These are phyloP conservation scores for Colletotrichum simmondsii DNA, from an alignment of 2,329 filamentous ascomycete genomes.

Conservation along the genomic window DNA sequence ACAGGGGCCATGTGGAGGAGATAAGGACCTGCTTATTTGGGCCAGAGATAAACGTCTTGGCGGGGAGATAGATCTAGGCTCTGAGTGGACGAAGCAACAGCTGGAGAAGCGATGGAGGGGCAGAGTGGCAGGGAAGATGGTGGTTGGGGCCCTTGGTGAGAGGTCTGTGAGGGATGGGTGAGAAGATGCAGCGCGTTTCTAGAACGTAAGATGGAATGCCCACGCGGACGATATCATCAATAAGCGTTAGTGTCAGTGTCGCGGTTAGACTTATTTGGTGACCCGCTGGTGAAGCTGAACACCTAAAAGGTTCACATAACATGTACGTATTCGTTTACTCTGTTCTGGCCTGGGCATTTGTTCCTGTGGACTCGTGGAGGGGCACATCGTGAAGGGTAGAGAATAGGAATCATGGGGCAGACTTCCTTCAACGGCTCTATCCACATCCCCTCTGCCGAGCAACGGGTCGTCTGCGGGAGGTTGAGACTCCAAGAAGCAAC, in stretches of 20 bases:
- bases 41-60: constrained; percentile 34
- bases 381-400: neutral
- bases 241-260: constrained; percentile 12
- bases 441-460: neutral
- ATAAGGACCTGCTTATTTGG: constrained; percentile 34
- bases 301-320: constrained; percentile 30
- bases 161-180: neutral
- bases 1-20: constrained; percentile 28
- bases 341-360: neutral
- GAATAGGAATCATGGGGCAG: neutral
- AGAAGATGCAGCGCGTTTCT: constrained; percentile 24
- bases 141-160: constrained; percentile 2
- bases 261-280: constrained; percentile 2
- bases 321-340: constrained; percentile 7
- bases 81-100: constrained; percentile 17
- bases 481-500: constrained; percentile 17
- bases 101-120: neutral
- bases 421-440: constrained; percentile 1
- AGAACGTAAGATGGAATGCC: constrained; percentile 26
- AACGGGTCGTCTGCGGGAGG: constrained; percentile 12
- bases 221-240: constrained; percentile 20
- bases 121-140: constrained; percentile 24
- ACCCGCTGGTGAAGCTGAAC: neutral
- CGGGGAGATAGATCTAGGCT: constrained; percentile 15
- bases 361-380: neutral